phyloP scores from a whole-genome alignment of 2,329 filamentous ascomycete genomes.

The Myrmaecium sp. region DNA sequence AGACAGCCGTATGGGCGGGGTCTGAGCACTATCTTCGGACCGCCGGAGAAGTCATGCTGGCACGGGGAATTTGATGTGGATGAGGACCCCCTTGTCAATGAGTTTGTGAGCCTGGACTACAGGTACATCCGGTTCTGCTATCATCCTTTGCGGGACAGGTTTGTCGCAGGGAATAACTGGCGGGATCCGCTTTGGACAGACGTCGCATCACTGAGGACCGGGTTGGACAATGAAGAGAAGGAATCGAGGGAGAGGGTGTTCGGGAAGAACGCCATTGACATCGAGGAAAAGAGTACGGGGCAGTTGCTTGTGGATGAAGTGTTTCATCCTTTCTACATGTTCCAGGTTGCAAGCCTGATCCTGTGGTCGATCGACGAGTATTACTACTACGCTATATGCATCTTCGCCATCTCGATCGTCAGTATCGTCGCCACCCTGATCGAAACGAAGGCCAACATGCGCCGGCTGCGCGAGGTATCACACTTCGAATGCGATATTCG shows the following conservation, averaged over 20 bases:
- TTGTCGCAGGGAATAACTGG: constrained; percentile 75
- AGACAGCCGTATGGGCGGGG: constrained; percentile 41
- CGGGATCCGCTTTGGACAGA: constrained; percentile 84
- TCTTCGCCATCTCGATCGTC: constrained; percentile 84
- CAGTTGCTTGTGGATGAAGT: constrained; percentile 86
- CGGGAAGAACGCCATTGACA: constrained; percentile 78
- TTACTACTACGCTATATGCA: constrained; percentile 93
- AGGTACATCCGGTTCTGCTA: constrained; percentile 88
- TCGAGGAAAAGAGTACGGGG: constrained; percentile 69
- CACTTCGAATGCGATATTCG: constrained; percentile 90
- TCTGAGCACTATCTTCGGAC: constrained; percentile 53
- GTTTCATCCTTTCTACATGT: constrained; percentile 96
- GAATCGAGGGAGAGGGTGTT: constrained; percentile 72
- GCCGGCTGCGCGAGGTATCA: constrained; percentile 74
- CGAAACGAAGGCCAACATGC: constrained; percentile 88
- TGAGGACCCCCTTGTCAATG: constrained; percentile 56
- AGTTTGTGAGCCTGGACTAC: constrained; percentile 71
- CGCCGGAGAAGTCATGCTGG: constrained; percentile 42
- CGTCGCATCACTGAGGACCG: constrained; percentile 54
- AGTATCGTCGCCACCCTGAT: constrained; percentile 81
- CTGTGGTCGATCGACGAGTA: constrained; percentile 94
- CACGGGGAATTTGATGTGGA: constrained; percentile 55
- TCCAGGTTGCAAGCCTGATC: constrained; percentile 84
- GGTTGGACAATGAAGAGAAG: constrained; percentile 80
- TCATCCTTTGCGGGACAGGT: constrained; percentile 77